Conservation (phyloP, 2,329 filamentous ascomycete species). For the Fusarium annulatum region DNA sequence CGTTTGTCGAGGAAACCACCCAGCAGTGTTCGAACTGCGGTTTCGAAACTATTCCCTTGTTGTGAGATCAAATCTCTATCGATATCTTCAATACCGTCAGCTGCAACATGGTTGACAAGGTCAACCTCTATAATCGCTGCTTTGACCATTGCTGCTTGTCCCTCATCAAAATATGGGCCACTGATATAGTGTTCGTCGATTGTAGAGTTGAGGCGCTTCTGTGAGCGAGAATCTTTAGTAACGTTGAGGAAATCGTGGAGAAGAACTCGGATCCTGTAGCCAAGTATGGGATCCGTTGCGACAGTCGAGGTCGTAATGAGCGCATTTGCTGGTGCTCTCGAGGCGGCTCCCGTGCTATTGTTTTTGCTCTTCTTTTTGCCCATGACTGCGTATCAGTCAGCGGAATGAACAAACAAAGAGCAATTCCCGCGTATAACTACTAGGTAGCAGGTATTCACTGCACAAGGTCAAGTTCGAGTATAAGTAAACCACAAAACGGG, state of each 20-base stretch:
- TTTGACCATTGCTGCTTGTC: background rate
- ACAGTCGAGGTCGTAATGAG: background rate
- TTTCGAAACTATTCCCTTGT: background rate
- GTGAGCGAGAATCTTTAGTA: background rate
- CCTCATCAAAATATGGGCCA: background rate
- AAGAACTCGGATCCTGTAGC: conserved; percentile 6
- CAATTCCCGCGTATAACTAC: background rate
- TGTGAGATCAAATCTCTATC: background rate
- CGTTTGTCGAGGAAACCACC: background rate
- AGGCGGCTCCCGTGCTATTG: background rate
- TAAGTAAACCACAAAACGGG: background rate
- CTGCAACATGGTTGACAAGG: background rate
- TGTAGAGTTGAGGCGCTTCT: conserved; percentile 6
- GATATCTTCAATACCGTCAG: background rate
- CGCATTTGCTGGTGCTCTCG: background rate
- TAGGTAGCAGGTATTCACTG: background rate
- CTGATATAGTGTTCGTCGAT: conserved; percentile 2
- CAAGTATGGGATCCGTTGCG: background rate
- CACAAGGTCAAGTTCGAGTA: background rate
- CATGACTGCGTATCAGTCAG: background rate
- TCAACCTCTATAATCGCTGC: background rate
- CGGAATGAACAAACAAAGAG: no score
- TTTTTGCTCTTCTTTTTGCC: background rate
- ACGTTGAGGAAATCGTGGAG: conserved; percentile 7
- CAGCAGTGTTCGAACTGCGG: background rate